These are phyloP conservation scores for Thermothielavioides terrestris DNA, from an alignment of 495 filamentous ascomycete genomes.

Conservation along the genomic window DNA sequence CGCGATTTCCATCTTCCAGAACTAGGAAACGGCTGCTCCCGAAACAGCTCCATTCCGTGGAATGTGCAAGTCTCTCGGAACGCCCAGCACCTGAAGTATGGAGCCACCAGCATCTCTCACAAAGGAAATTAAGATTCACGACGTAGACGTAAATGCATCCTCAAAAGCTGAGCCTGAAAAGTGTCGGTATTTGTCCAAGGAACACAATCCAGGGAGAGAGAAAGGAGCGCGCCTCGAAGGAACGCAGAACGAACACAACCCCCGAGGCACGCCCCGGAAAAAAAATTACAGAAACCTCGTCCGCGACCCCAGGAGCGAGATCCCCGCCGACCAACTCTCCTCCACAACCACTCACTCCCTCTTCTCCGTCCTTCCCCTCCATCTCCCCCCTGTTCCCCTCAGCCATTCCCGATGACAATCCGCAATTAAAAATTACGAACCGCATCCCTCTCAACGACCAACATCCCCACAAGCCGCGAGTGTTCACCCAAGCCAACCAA, in stretches of 20 bases:
- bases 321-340: not conserved
- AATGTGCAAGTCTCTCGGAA: not conserved
- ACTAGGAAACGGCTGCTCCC: not conserved
- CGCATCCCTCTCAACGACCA: not conserved
- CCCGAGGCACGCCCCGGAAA: not conserved
- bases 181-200: conserved; percentile 9
- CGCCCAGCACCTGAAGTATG: not conserved
- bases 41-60: not conserved
- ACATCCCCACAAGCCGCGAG: not conserved
- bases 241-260: not conserved
- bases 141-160: not conserved
- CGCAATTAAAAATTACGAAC: not conserved
- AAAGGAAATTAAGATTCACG: not conserved
- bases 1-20: too few species aligned
- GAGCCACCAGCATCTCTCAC: conserved; percentile 3
- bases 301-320: conserved; percentile 4
- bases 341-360: not conserved
- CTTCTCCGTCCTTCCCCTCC: not conserved
- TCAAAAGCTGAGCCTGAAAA: conserved; percentile 3
- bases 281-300: not conserved
- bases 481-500: not conserved
- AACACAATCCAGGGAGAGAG: conserved; percentile 5
- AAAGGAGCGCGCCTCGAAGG: not conserved
- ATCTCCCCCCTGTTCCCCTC: not conserved
- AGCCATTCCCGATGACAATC: too few species aligned